Conservation (phyloP, 2,329 filamentous ascomycete species). For the Nectriaceae sp. region DNA sequence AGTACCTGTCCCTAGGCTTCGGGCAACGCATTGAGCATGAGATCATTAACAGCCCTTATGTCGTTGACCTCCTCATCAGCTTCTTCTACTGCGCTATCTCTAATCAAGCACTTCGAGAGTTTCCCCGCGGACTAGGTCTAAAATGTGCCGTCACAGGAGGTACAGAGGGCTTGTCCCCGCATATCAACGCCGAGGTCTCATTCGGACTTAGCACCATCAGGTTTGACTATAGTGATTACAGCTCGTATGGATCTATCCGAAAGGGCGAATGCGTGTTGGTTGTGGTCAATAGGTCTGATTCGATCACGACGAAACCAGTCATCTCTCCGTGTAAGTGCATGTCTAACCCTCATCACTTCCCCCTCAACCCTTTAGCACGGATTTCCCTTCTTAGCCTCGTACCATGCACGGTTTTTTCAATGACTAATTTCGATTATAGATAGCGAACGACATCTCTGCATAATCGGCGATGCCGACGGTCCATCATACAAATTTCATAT, state of each 20-base stretch:
- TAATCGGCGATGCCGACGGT: slow-evolving; percentile 11
- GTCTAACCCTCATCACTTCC: too few species aligned
- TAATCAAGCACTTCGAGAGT: slow-evolving; percentile 41
- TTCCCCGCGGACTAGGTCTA: slow-evolving; percentile 45
- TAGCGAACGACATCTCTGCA: slow-evolving; percentile 19
- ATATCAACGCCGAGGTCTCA: slow-evolving; percentile 13
- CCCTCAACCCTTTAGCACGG: too few species aligned
- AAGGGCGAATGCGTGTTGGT: slow-evolving; percentile 20
- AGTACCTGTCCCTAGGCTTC: slow-evolving; percentile 85
- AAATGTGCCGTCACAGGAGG: slow-evolving; percentile 29
- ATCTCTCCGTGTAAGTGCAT: slow-evolving; percentile 14
- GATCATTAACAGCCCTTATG: slow-evolving; percentile 74
- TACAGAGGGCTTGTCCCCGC: background rate
- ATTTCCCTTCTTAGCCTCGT: too few species aligned
- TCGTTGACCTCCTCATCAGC: slow-evolving; percentile 81
- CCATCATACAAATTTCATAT: slow-evolving; percentile 15
- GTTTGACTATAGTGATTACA: slow-evolving; percentile 15
- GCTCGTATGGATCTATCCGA: slow-evolving; percentile 14
- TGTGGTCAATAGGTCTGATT: slow-evolving; percentile 4
- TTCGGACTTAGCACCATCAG: slow-evolving; percentile 15
- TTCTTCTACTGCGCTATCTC: slow-evolving; percentile 70
- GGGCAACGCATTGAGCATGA: slow-evolving; percentile 86
- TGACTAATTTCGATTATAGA: too few species aligned
- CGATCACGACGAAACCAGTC: background rate
- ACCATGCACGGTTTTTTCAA: too few species aligned